phyloP scores from a whole-genome alignment of 2,329 filamentous ascomycete genomes.

The Neocucurbitaria cava region DNA sequence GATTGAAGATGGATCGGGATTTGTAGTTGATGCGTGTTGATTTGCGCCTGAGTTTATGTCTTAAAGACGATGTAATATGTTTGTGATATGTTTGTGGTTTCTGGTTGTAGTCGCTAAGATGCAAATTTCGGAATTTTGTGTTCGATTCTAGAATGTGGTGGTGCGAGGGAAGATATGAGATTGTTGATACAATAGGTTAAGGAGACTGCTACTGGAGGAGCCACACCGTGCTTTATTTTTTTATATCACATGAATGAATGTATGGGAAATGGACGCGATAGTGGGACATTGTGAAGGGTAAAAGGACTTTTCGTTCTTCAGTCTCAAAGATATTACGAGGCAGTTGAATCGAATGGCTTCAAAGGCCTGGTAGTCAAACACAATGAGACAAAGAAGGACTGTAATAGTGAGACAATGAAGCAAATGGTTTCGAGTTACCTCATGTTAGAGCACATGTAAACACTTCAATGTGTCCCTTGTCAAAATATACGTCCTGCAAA shows the following conservation, averaged over 20 bases:
- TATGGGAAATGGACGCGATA: no score
- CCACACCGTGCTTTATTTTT: neutral
- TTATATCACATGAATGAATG: no score
- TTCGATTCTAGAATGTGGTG: no score
- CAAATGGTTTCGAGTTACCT: no score
- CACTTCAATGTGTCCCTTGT: neutral
- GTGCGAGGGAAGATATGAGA: no score
- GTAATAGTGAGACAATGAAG: neutral
- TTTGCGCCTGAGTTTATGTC: no score
- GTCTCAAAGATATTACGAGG: neutral
- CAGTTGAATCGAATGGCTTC: neutral
- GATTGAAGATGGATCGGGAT: neutral
- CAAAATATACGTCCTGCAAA: no score
- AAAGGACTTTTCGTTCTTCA: neutral
- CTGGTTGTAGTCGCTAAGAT: no score
- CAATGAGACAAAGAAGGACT: neutral
- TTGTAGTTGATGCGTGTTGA: neutral
- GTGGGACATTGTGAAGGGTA: neutral
- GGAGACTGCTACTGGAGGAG: no score
- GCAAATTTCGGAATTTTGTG: no score
- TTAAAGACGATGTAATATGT: neutral
- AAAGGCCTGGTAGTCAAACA: neutral
- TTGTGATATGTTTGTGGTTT: neutral
- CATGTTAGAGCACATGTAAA: neutral
- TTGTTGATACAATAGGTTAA: no score